Conservation (phyloP, 1,139 yeast species). For the Saccharomyces hybrid region DNA sequence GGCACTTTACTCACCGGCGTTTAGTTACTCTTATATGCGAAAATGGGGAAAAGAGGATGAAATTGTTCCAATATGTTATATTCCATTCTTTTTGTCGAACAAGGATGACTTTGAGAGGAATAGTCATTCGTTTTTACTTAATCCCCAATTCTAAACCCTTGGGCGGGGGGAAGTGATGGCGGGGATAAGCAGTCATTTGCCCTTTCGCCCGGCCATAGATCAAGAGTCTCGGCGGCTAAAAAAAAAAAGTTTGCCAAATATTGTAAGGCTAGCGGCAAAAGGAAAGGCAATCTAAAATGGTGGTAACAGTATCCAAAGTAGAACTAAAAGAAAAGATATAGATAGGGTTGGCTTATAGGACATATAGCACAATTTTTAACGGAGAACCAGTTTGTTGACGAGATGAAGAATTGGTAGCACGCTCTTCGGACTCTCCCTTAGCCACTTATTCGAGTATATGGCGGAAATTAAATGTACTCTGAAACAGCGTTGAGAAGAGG, state of each 20-base stretch:
- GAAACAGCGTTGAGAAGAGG: background rate
- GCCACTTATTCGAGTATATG: background rate
- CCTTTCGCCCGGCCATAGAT: background rate
- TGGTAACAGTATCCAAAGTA: background rate
- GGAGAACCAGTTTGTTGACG: background rate
- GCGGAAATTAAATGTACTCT: background rate
- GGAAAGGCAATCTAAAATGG: background rate
- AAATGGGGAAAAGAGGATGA: background rate
- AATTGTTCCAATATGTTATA: background rate
- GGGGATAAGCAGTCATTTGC: background rate
- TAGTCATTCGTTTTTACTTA: background rate
- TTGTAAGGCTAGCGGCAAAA: background rate
- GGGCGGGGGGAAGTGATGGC: background rate
- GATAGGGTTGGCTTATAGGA: background rate
- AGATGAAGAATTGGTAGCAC: no score
- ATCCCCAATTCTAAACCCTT: background rate
- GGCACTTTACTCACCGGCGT: background rate
- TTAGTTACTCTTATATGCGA: background rate
- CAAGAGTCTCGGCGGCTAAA: background rate
- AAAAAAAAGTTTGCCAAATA: background rate
- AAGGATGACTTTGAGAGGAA: background rate
- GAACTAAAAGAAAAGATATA: background rate
- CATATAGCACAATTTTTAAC: background rate
- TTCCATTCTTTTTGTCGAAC: background rate
- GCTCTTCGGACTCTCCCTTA: background rate